Percentiles rank a stretch among this genome's conserved stretches.
These are phyloP conservation scores for Pseudogymnoascus sp. DNA, from an alignment of 2,329 filamentous ascomycete genomes.

Conservation along the genomic window DNA sequence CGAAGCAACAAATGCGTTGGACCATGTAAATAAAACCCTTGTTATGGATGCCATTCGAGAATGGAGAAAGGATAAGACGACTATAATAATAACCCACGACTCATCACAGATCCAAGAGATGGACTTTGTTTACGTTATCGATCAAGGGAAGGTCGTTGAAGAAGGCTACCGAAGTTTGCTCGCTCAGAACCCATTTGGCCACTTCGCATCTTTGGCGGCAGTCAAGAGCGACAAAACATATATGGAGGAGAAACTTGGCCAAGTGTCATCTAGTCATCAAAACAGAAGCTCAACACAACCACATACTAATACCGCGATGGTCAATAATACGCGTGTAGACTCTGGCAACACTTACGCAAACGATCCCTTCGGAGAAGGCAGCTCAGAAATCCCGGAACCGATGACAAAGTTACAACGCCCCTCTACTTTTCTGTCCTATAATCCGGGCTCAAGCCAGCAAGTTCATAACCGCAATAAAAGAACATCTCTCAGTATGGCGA, in stretches of 20 bases:
- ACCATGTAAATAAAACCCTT: slow-evolving; percentile 59
- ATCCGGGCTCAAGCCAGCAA: not conserved
- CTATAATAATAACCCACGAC: slow-evolving; percentile 90
- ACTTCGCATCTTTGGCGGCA: slow-evolving; percentile 36
- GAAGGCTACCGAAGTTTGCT: slow-evolving; percentile 58
- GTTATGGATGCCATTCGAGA: slow-evolving; percentile 68
- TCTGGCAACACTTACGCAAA: not conserved
- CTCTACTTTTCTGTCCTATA: slow-evolving; percentile 1
- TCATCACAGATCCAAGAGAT: slow-evolving; percentile 63
- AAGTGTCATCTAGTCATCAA: not conserved
- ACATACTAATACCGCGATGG: not conserved
- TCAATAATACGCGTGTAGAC: not conserved
- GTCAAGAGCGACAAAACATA: not conserved
- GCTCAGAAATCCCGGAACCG: not conserved
- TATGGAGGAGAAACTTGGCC: not conserved
- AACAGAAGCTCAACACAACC: not conserved
- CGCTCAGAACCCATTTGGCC: slow-evolving; percentile 35
- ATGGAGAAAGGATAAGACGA: slow-evolving; percentile 78
- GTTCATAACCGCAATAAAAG: not conserved
- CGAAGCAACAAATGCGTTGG: slow-evolving; percentile 80
- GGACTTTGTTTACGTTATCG: slow-evolving; percentile 77
- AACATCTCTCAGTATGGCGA: not conserved
- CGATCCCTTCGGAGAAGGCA: not conserved
- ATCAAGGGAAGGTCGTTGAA: slow-evolving; percentile 60
- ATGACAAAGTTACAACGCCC: not conserved